These are phyloP conservation scores for Fusarium sp. DNA, from an alignment of 2,329 filamentous ascomycete genomes.

Conservation along the genomic window DNA sequence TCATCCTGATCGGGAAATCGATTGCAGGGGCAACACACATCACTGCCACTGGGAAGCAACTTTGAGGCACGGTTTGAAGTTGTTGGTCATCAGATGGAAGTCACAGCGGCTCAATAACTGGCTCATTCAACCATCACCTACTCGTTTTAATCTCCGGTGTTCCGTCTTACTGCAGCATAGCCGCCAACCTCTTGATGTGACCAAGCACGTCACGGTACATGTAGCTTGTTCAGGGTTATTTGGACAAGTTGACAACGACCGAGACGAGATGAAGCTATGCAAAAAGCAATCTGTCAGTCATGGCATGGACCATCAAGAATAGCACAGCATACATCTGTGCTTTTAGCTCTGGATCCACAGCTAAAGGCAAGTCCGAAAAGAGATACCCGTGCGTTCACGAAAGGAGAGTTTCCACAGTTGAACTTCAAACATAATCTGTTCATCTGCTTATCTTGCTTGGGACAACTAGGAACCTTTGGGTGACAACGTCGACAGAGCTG, in stretches of 20 bases:
- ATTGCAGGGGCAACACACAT: neutral
- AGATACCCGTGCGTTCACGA: neutral
- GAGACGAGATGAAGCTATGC: neutral
- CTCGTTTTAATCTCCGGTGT: neutral
- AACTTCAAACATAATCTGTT: too few species aligned
- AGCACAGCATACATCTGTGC: neutral
- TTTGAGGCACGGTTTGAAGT: neutral
- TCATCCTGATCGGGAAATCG: neutral
- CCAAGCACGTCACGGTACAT: neutral
- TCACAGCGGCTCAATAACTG: neutral
- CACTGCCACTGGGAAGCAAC: neutral
- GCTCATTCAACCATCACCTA: neutral
- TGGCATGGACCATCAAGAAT: neutral
- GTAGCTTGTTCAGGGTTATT: neutral
- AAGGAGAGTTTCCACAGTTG: neutral
- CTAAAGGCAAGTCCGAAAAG: neutral
- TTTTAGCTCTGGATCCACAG: neutral
- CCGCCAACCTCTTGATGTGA: neutral
- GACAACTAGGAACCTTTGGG: slow-evolving; percentile 10
- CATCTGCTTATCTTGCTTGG: neutral
- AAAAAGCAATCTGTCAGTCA: neutral
- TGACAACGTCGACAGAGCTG: slow-evolving; percentile 10
- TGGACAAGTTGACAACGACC: neutral
- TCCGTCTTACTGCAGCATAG: neutral
- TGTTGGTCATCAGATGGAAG: neutral